Evolutionary conservation across 169 alveolate species (phyloP).

Genomic region (Plasmodium knowlesi): DNA sequence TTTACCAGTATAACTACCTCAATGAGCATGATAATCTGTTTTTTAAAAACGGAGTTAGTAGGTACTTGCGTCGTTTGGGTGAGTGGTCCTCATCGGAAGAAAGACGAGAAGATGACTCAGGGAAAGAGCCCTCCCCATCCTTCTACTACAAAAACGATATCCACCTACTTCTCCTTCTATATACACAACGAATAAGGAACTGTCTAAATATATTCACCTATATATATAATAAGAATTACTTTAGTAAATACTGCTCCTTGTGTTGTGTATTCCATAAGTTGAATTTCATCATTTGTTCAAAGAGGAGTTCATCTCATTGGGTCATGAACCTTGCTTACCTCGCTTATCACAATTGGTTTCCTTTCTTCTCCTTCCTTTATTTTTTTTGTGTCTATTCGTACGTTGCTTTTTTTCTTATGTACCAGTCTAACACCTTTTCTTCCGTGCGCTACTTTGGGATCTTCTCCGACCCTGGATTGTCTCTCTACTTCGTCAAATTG

Average conservation of each 20-base stretch:
- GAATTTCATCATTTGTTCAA: conserved; percentile 1
- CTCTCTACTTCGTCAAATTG: neutral
- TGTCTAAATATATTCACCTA: conserved; percentile 39
- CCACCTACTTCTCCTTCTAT: conserved; percentile 18
- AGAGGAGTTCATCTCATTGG: neutral
- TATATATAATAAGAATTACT: conserved; percentile 43
- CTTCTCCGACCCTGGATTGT: neutral
- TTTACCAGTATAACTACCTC: conserved; percentile 46
- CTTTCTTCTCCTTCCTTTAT: conserved; percentile 40
- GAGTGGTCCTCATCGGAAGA: neutral
- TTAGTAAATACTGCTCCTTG: conserved; percentile 8
- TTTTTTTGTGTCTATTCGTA: conserved; percentile 41
- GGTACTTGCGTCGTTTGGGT: conserved; percentile 19
- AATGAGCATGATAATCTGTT: conserved; percentile 51
- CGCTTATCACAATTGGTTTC: conserved; percentile 8
- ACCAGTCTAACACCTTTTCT: conserved; percentile 9
- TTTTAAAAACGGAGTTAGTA: conserved; percentile 8
- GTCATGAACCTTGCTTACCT: neutral
- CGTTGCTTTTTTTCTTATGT: conserved; percentile 14
- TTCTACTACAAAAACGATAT: conserved; percentile 45
- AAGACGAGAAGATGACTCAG: neutral
- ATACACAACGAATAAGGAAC: conserved; percentile 34
- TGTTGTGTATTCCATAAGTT: conserved; percentile 22
- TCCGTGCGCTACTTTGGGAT: conserved; percentile 2
- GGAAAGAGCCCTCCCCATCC: neutral